phyloP scores from a whole-genome alignment of 768 basidiomycete genomes.

The Dacryopinax primogenitus region DNA sequence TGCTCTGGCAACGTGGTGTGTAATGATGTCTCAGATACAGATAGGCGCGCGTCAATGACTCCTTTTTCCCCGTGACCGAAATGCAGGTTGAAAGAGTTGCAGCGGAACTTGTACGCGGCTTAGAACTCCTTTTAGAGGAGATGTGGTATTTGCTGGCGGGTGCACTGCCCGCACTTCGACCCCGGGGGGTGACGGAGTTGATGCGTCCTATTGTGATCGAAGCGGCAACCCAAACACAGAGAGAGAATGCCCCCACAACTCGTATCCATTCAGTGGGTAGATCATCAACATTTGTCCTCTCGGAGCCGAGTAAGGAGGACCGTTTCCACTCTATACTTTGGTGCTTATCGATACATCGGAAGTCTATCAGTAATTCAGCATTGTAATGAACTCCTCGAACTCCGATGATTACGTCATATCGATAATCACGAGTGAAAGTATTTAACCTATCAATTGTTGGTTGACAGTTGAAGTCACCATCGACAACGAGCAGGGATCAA shows the following conservation, averaged over 20 bases:
- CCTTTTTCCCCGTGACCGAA: neutral
- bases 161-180: neutral
- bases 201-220: too few species aligned
- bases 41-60: neutral
- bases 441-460: neutral
- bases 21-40: neutral
- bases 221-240: too few species aligned
- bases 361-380: too few species aligned
- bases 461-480: neutral
- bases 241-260: too few species aligned
- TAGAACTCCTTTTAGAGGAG: neutral
- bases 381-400: too few species aligned
- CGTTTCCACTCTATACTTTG: too few species aligned
- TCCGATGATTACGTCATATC: too few species aligned
- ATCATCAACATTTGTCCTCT: neutral
- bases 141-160: neutral
- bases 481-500: too few species aligned
- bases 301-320: neutral
- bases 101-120: neutral
- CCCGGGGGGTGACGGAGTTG: neutral
- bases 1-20: too few species aligned
- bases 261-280: neutral
- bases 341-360: too few species aligned
- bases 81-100: too few species aligned
- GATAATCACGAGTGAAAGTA: too few species aligned